These are phyloP conservation scores for Closterium sp. DNA, from an alignment of 139 green algal species.

Conservation along the genomic window DNA sequence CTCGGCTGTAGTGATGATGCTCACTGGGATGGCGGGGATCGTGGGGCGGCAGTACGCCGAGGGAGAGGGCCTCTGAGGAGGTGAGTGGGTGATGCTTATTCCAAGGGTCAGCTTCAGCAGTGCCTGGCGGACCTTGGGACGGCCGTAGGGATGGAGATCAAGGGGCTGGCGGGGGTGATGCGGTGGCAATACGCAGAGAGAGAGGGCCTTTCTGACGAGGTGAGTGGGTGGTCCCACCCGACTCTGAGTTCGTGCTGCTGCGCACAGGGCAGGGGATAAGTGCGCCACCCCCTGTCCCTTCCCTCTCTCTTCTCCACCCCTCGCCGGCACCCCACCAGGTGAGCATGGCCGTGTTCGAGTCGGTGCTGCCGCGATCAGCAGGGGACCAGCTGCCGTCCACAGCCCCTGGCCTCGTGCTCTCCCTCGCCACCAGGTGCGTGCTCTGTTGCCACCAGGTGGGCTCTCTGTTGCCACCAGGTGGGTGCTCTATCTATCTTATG, in stretches of 20 bases:
- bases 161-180: conserved; percentile 91
- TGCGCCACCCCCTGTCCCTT: not conserved
- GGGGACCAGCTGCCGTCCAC: conserved; percentile 73
- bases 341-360: conserved; percentile 58
- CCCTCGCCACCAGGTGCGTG: not conserved
- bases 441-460: not conserved
- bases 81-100: too few species aligned
- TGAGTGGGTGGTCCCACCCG: not conserved
- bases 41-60: conserved; percentile 88
- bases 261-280: not conserved
- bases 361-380: conserved; percentile 76
- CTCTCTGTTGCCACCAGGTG: not conserved
- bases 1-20: conserved; percentile 91
- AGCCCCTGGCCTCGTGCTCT: conserved; percentile 64
- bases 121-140: conserved; percentile 82
- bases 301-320: not conserved
- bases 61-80: conserved; percentile 35
- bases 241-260: not conserved
- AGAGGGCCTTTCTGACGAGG: conserved; percentile 21
- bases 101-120: too few species aligned
- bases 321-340: not conserved
- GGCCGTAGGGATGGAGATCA: conserved; percentile 93
- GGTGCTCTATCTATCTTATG: too few species aligned
- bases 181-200: conserved; percentile 78
- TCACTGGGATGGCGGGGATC: conserved; percentile 90